Evolutionary conservation across 169 alveolate genomes (phyloP), one percentile per base, ranked within the genome.

Genomic region (Theileria parva): DNA sequence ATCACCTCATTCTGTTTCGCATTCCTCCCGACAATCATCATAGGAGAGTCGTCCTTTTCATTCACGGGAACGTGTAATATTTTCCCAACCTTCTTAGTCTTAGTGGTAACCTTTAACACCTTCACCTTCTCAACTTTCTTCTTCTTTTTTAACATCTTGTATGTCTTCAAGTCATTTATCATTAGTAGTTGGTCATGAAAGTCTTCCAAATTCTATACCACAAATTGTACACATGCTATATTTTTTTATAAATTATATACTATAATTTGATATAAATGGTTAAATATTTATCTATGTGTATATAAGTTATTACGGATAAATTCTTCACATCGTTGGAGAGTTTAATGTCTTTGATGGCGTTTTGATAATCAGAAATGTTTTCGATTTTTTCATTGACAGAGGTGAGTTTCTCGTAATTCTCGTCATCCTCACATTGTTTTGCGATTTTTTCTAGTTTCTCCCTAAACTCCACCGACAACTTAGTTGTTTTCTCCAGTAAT

Each of bases 1-100:
- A 89, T 86, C 61, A 75, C 77, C 77, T 89, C 94, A 60, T 89
- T 89, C 73, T 89, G 94, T 65, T 86, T 83, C 17, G 92, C 91
- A 69, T 89, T 89, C 57, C 76, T 79, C 44, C 94, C 94, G 27
- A 86, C 86, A 61, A 89, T 89, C 27, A 89, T 72, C 66, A 89
- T 63, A 28, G 94, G 88, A 39, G 94, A 80, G 5, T 88, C 79
- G 44, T 85, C 81, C 74, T 81, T 74, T 34, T 80, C 89, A 67
- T 86, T 67, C 51, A 80, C 70, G 66, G 75, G 80, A 37, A 89
- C 81, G 57, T 80, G 63, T 28, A 89, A 66, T 39, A 89, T 83
- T 66, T 80, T 89, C 73, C 57, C 86, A 48, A 79, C 78, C 78
- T 89, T 83, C 32, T 63, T 80, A 28, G 86, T 80, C 77, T 86